Base-by-base conservation (phyloP, 345 rosid species). In the Carallia pectinifolia region DNA sequence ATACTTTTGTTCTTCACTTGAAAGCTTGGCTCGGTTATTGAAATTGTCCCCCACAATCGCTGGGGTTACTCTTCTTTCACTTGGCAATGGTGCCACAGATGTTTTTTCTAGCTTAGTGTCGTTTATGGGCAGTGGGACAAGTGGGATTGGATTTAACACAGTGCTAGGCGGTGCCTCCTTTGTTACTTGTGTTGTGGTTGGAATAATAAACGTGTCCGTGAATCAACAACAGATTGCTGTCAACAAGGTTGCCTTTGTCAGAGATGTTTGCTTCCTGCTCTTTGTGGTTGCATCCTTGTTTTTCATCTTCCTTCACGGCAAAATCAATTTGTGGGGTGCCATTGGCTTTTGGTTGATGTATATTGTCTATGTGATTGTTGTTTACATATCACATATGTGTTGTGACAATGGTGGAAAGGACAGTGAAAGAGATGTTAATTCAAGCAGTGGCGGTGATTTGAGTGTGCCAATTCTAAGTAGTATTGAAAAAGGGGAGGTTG, bases 21-120 rank as follows among this genome's bases (percentile, higher is more conserved):
- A 91, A 82, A 79, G 81, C 64, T 65, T 94, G 53, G 88, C 98
- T 3, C 72, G 71, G 71, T 62, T 91, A 31, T 67, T 91, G 67
- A 89, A 89, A 60, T 74, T 94, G 62, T 87, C 97, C 68, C 97
- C 98, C 2, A 84, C 95, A 33, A 85, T 94, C 69, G 91, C 96
- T 36, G 97, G 98, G 23, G 90, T 88, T 34, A 94, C 98, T 36
- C 93, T 94, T 56, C 88, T 94, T 74, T 90, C 98, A 62, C 89
- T 94, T 6, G 97, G 98, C 3, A 91, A 94, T 62, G 98, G 98
- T 6, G 93, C 97, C 3, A 90, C 95, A 0, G 98, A 91, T 84
- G 87, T 91, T 3, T 93, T 93, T 74, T 71, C 98, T 0, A 87
- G 90, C 74, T 47, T 94, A 1, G 97, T 79, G 47, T 89, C 98